Base-by-base conservation (phyloP, 1,284 basidiomycete species). In the Mycosarcoma mackinlayi region DNA sequence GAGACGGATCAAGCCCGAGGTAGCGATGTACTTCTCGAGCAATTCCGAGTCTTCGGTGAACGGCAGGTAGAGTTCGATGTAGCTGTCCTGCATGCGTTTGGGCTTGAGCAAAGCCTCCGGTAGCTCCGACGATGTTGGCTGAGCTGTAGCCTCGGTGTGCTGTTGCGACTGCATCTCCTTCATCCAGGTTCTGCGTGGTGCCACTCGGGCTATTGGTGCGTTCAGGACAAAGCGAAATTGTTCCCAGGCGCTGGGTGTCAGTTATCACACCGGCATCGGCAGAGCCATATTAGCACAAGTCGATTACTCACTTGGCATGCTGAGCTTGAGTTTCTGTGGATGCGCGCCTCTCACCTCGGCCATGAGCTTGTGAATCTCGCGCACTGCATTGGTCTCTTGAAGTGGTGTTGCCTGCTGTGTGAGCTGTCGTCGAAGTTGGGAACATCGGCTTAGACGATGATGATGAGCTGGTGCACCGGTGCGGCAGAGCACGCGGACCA, bases 11-110 rank as follows among this genome's bases (percentile, higher is more conserved):
- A 76, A 63, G 14, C 75, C 75, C 10, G 75, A 65, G 0, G 80
- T 80, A 4, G 83, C 83, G 37, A 84, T 81, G 59, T 84, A 84
- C 44, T 70, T 62, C 47, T 83, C 83, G 3, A 79, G 69, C 28
- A 84, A 46, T 3, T 67, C 63, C 1, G 73, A 68, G 41, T 83
- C 74, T 24, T 65, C 56, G 14, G 73, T 75, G 64, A 84, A 84
- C 5, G 62, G 74, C 10, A 84, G 73, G 28, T 80, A 77, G 44
- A 83, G 69, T 53, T 76, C 72, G 39, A 81, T 75, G 55, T 78
- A 84, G 38, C 79, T 81, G 33, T 82, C 81, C 27, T 69, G 61
- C 79, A 82, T 82, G 13, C 70, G 65, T 37, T 75, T 78, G 28
- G 76, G 74, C 37, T 60, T 52, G 41, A 69, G 57, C 44, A 76